Percentiles rank a stretch among this genome's conserved stretches.
These are phyloP conservation scores for Trametes villosa DNA, from an alignment of 768 basidiomycete species.

Conservation along the genomic window DNA sequence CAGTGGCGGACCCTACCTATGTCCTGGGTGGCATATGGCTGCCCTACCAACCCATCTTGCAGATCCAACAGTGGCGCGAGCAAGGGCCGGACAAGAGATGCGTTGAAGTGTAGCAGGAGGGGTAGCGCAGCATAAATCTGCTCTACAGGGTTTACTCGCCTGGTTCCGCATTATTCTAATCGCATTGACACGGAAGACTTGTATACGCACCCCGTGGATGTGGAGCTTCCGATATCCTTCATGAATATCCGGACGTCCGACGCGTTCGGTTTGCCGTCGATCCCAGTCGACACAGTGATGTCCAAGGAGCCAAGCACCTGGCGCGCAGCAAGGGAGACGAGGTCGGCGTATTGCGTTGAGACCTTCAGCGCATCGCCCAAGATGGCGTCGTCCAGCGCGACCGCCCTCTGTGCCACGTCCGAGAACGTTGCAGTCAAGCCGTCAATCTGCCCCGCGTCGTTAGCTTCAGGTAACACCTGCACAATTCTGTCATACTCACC, in stretches of 20 bases:
- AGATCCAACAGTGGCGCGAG: conserved; percentile 35
- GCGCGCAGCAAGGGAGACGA: conserved; percentile 32
- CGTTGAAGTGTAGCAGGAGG: conserved; percentile 36
- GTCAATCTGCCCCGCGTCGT: conserved; percentile 20
- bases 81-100: conserved; percentile 30
- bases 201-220: not conserved
- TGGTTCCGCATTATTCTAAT: too few species aligned
- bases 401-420: conserved; percentile 20
- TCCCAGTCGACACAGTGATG: conserved; percentile 28
- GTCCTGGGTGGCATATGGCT: conserved; percentile 33
- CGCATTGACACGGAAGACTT: too few species aligned
- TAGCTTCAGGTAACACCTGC: too few species aligned
- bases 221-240: conserved; percentile 9
- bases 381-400: conserved; percentile 29
- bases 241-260: conserved; percentile 31
- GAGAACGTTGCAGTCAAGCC: conserved; percentile 25
- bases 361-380: conserved; percentile 24
- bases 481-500: conserved; percentile 1
- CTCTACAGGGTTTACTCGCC: conserved; percentile 39
- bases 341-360: conserved; percentile 28
- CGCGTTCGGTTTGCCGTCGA: conserved; percentile 21
- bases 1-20: conserved; percentile 30
- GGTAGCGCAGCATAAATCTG: conserved; percentile 36
- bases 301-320: conserved; percentile 33
- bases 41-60: conserved; percentile 22